phyloP scores from a whole-genome alignment of 169 alveolate species.

The Cryptosporidium meleagridis region DNA sequence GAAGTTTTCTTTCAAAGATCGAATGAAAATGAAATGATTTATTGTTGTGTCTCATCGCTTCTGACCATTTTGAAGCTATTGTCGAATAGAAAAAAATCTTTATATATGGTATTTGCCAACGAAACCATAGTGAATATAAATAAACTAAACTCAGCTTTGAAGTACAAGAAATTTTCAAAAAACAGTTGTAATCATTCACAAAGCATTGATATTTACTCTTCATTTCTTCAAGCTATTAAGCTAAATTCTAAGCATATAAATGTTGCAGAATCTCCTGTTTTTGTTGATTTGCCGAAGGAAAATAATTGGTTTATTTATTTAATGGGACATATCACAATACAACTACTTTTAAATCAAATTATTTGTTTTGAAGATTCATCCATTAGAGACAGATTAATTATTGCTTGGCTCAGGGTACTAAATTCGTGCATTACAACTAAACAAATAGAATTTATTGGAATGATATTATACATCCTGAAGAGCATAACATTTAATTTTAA shows the following conservation, averaged over 20 bases:
- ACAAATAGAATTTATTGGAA: constrained; percentile 2
- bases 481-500: constrained; percentile 15
- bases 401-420: constrained; percentile 26
- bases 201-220: constrained; percentile 14
- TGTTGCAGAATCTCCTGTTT: constrained; percentile 22
- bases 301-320: neutral
- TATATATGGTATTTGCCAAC: neutral
- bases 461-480: neutral
- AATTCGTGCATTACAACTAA: neutral
- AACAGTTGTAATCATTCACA: neutral
- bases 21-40: neutral
- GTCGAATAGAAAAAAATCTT: neutral
- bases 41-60: constrained; percentile 12
- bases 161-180: neutral
- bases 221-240: neutral
- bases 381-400: constrained; percentile 28
- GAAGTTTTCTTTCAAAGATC: neutral
- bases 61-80: constrained; percentile 25
- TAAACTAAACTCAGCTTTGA: constrained; percentile 1
- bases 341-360: neutral
- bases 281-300: constrained; percentile 1
- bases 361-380: constrained; percentile 4
- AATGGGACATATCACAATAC: constrained; percentile 32
- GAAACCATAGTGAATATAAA: constrained; percentile 33
- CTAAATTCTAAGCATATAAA: neutral